Conservation (phyloP, 495 filamentous ascomycete genomes). For the Neurospora africana region DNA sequence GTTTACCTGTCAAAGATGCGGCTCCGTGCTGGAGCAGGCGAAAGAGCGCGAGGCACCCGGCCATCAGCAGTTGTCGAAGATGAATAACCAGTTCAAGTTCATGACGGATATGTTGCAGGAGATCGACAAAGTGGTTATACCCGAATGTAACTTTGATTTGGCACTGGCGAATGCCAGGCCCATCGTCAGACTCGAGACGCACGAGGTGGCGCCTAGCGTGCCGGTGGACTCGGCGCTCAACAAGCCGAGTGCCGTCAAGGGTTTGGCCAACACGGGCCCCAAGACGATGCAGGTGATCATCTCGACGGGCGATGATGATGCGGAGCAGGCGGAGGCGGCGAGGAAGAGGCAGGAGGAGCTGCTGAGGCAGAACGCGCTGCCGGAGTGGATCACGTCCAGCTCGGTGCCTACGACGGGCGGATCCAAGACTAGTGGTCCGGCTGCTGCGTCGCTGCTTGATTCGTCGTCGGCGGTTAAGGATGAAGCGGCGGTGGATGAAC, state of each 20-base stretch:
- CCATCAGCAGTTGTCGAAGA: slow-evolving; percentile 79
- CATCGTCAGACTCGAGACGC: slow-evolving; percentile 47
- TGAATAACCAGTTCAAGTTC: slow-evolving; percentile 77
- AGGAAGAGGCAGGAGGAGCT: slow-evolving; percentile 60
- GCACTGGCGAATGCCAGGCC: slow-evolving; percentile 53
- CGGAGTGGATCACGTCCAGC: slow-evolving; percentile 79
- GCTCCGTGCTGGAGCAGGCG: slow-evolving; percentile 55
- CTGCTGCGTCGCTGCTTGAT: slow-evolving; percentile 13
- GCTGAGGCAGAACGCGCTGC: slow-evolving; percentile 74
- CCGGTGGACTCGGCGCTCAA: slow-evolving; percentile 31
- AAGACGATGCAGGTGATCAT: slow-evolving; percentile 69
- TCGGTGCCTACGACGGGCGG: slow-evolving; percentile 48
- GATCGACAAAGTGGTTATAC: slow-evolving; percentile 74
- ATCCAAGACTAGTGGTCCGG: slow-evolving; percentile 6
- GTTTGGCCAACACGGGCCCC: slow-evolving; percentile 53
- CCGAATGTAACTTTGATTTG: slow-evolving; percentile 75
- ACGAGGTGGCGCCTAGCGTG: slow-evolving; percentile 48
- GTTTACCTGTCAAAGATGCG: slow-evolving; percentile 79
- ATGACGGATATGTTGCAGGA: slow-evolving; percentile 77
- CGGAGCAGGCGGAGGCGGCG: slow-evolving; percentile 57
- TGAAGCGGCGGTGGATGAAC: slow-evolving; percentile 27
- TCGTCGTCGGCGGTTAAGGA: neutral
- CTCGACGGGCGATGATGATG: slow-evolving; percentile 62
- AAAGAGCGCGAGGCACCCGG: slow-evolving; percentile 52
- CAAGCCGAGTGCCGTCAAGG: slow-evolving; percentile 60